phyloP scores from a whole-genome alignment of 169 alveolate species.

The Fabrea salina region DNA sequence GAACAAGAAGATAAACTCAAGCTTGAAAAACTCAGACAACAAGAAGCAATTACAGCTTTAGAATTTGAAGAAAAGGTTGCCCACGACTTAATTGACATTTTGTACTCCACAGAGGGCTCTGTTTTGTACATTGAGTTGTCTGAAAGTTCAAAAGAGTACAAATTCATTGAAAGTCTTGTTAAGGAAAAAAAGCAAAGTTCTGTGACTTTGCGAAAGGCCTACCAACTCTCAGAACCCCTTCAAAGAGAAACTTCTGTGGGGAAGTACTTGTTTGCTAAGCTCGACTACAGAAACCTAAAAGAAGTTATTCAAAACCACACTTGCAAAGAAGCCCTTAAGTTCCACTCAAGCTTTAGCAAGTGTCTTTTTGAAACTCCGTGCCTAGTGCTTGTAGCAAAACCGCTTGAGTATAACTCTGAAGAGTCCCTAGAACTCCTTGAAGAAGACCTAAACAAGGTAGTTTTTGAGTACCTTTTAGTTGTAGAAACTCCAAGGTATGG shows the following conservation, averaged over 20 bases:
- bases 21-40: background rate
- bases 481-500: background rate
- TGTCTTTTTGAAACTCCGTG: background rate
- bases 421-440: background rate
- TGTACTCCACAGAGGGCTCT: slow-evolving; percentile 44
- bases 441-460: background rate
- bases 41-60: slow-evolving; percentile 21
- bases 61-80: slow-evolving; percentile 48
- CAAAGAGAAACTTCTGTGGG: background rate
- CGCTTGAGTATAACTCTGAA: background rate
- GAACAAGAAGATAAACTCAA: slow-evolving; percentile 23
- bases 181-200: background rate
- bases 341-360: background rate
- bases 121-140: slow-evolving; percentile 40
- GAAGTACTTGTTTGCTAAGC: background rate
- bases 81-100: slow-evolving; percentile 35
- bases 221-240: slow-evolving; percentile 26
- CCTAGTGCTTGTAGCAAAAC: background rate
- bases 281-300: background rate
- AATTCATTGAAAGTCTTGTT: slow-evolving; percentile 14
- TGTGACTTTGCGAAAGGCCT: slow-evolving; percentile 8
- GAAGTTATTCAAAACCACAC: background rate
- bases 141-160: slow-evolving; percentile 28
- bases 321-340: background rate
- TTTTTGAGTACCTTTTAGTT: slow-evolving; percentile 6